phyloP scores from a whole-genome alignment of 2,329 filamentous ascomycete species.

The Metarhizium sp. region DNA sequence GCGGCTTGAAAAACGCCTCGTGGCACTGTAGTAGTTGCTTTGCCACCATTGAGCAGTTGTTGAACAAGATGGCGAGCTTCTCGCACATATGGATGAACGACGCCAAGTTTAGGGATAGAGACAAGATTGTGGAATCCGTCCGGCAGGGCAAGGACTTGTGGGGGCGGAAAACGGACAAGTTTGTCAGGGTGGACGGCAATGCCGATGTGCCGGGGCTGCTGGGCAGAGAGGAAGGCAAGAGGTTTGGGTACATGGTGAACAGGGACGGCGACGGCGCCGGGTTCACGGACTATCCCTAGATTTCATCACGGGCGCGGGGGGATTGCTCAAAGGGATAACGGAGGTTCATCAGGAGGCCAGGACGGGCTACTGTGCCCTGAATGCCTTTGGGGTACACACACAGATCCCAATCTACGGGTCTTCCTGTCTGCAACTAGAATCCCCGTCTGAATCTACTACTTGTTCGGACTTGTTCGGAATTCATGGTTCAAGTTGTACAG shows the following conservation, averaged over 20 bases:
- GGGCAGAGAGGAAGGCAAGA: slow-evolving; percentile 21
- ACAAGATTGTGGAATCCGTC: slow-evolving; percentile 40
- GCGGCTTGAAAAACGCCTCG: slow-evolving; percentile 36
- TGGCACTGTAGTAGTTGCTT: slow-evolving; percentile 59
- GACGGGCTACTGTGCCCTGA: neutral
- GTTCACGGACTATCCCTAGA: slow-evolving; percentile 33
- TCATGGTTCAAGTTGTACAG: too few species aligned
- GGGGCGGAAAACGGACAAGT: slow-evolving; percentile 38
- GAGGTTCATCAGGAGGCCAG: neutral
- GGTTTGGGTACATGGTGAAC: slow-evolving; percentile 35
- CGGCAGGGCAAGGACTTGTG: slow-evolving; percentile 45
- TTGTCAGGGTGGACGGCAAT: slow-evolving; percentile 39
- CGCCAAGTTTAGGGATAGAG: slow-evolving; percentile 34
- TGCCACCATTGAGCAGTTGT: slow-evolving; percentile 42
- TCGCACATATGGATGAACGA: slow-evolving; percentile 45
- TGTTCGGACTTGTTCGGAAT: too few species aligned
- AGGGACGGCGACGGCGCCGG: slow-evolving; percentile 36
- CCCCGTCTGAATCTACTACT: too few species aligned
- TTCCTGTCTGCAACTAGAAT: too few species aligned
- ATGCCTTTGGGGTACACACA: too few species aligned
- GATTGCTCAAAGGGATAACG: neutral
- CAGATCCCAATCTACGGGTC: too few species aligned
- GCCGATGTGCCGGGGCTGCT: slow-evolving; percentile 43
- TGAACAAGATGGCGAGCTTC: slow-evolving; percentile 47
- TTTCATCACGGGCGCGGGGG: neutral